phyloP scores from a whole-genome alignment of 352 stramenopile genomes.

The Blastocystis sp. region DNA sequence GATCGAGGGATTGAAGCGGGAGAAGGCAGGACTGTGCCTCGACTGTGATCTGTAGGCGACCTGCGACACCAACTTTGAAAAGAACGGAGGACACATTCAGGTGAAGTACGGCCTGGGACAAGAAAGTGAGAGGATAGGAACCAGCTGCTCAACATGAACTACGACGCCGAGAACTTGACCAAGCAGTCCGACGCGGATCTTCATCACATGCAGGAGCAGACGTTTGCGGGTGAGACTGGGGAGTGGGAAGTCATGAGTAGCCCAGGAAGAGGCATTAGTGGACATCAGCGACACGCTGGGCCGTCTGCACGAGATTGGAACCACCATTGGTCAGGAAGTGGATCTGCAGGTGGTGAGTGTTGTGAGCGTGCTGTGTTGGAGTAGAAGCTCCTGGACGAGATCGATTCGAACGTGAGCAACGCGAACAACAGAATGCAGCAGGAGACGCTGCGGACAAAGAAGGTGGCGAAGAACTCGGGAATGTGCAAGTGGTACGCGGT shows the following conservation, averaged over 20 bases:
- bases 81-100: slow-evolving; percentile 30
- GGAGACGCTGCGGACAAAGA: slow-evolving; percentile 65
- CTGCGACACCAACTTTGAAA: slow-evolving; percentile 52
- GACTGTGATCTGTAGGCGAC: slow-evolving; percentile 20
- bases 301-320: slow-evolving; percentile 66
- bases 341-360: slow-evolving; percentile 23
- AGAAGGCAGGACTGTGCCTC: slow-evolving; percentile 31
- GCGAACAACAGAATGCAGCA: slow-evolving; percentile 69
- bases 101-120: background rate
- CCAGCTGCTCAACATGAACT: slow-evolving; percentile 39
- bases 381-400: slow-evolving; percentile 71
- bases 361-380: background rate
- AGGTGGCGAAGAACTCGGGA: slow-evolving; percentile 63
- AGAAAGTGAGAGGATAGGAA: slow-evolving; percentile 9
- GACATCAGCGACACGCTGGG: slow-evolving; percentile 68
- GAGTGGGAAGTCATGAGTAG: background rate
- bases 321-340: slow-evolving; percentile 51
- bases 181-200: slow-evolving; percentile 65
- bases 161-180: slow-evolving; percentile 57
- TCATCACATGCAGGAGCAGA: slow-evolving; percentile 67
- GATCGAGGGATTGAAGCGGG: slow-evolving; percentile 57
- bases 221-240: slow-evolving; percentile 27
- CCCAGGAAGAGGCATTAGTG: slow-evolving; percentile 55
- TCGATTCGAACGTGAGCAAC: slow-evolving; percentile 55
- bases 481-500: slow-evolving; percentile 69